Percentiles rank a stretch among this genome's conserved stretches.
phyloP scores from a whole-genome alignment of 2,329 filamentous ascomycete species.

The Colletotrichum graminicola region DNA sequence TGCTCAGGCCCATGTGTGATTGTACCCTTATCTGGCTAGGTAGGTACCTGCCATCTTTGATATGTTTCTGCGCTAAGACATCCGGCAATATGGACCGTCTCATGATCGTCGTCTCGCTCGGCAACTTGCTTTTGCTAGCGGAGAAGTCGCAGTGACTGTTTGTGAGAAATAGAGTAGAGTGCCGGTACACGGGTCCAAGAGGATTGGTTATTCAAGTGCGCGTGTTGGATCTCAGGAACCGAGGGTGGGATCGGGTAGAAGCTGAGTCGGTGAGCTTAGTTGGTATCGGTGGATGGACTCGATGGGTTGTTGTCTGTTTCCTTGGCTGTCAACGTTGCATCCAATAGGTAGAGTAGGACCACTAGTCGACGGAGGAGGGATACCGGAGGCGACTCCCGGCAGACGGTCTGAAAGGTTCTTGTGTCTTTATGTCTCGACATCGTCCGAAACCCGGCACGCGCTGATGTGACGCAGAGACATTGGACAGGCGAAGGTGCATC shows the following conservation, averaged over 20 bases:
- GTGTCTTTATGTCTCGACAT: background rate
- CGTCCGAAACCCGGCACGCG: background rate
- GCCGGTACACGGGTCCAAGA: background rate
- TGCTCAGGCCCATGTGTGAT: background rate
- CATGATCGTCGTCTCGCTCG: constrained; percentile 9
- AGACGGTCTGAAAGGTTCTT: background rate
- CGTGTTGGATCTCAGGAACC: constrained; percentile 7
- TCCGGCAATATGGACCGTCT: constrained; percentile 7
- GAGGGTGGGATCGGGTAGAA: constrained; percentile 20
- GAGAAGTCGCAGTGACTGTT: constrained; percentile 7
- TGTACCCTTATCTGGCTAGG: background rate
- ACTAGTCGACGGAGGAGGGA: background rate
- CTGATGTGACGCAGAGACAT: background rate
- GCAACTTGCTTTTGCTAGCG: constrained; percentile 2
- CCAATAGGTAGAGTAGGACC: background rate
- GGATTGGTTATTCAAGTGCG: background rate
- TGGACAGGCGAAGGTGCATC: background rate
- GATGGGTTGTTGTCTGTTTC: constrained; percentile 10
- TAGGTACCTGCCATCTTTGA: background rate
- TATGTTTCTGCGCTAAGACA: background rate
- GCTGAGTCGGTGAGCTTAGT: constrained; percentile 14
- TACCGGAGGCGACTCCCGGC: background rate
- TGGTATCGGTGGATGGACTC: constrained; percentile 17
- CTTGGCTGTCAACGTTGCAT: constrained; percentile 16
- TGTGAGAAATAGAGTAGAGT: constrained; percentile 9